Evolutionary conservation across 139 green algal species (phyloP), one percentile per base, ranked within the genome.

Genomic region (Astrephomene gubernaculifera): DNA sequence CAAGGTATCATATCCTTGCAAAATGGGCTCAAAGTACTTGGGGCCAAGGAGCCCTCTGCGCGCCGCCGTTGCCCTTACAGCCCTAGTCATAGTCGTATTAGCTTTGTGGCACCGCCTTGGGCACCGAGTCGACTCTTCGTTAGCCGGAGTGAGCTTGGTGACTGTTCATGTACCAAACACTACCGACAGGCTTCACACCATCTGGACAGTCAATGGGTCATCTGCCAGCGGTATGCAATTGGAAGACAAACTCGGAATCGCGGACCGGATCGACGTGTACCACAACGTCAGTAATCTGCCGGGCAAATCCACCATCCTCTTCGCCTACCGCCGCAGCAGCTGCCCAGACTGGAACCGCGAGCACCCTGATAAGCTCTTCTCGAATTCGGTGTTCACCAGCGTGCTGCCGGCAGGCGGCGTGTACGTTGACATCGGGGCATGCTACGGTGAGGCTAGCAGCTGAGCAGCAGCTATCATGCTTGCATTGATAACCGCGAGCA

Each of bases 311-410:
- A 73, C 65, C 5, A 36, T 73, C 36, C 35, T 52, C 14, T 73
- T 73, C 65, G 65, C 65, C 35, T 73, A 73, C 36, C 65, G 65
- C 36, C 6, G 27, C 12, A 73, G 65, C 36, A 33, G 21, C 36
- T 73, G 65, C 19, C 35, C 14, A 6, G 65, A 73, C 19, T 73
- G 65, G 65, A 73, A 73, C 19, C 65, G 65, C 3, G 65, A 73
- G 36, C 27, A 73, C 36, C 65, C 65, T 3, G 65, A 73, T 12
- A 27, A 52, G 35, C 36, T 73, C 9, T 73, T 73, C 65, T 6
- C 65, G 4, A 21, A 73, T 14, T 5, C 22, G 8, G 36, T 52
- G 10, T 33, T 73, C 36, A 6, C 29, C 65, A 5, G 35, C 10
- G 14, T 52, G 12, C 65, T 73, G 9, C 65, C 65, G 12, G 5